These are phyloP conservation scores for Kwoniella shivajii DNA, from an alignment of 1,284 basidiomycete species.

Conservation along the genomic window DNA sequence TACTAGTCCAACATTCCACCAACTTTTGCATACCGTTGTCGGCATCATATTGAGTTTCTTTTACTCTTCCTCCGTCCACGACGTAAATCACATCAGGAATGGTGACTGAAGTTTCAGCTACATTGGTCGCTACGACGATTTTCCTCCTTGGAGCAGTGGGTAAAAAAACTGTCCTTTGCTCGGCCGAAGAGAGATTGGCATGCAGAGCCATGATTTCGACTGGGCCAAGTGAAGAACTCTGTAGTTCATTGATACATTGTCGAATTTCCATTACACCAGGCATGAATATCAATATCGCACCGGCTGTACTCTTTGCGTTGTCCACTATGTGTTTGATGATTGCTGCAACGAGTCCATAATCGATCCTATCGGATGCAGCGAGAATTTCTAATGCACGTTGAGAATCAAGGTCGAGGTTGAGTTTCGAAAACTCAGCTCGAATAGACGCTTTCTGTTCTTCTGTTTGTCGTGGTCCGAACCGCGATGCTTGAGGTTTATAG, in stretches of 20 bases:
- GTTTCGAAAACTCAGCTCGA: slow-evolving; percentile 59
- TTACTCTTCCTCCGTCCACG: slow-evolving; percentile 83
- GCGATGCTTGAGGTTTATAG: slow-evolving; percentile 51
- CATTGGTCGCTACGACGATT: slow-evolving; percentile 86
- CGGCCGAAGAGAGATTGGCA: slow-evolving; percentile 81
- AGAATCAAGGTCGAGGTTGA: slow-evolving; percentile 62
- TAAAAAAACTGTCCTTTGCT: slow-evolving; percentile 85
- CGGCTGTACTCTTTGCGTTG: slow-evolving; percentile 56
- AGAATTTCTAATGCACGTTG: slow-evolving; percentile 66
- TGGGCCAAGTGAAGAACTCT: slow-evolving; percentile 52
- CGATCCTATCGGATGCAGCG: slow-evolving; percentile 66
- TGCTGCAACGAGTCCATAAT: slow-evolving; percentile 74
- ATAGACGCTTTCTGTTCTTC: slow-evolving; percentile 60
- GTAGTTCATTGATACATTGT: slow-evolving; percentile 73
- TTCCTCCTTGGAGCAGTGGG: slow-evolving; percentile 70
- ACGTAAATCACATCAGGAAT: slow-evolving; percentile 89
- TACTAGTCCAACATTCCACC: slow-evolving; percentile 68
- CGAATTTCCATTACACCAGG: slow-evolving; percentile 86
- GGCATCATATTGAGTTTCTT: slow-evolving; percentile 82
- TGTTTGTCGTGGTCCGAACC: slow-evolving; percentile 56
- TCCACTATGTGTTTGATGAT: slow-evolving; percentile 69
- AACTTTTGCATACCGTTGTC: slow-evolving; percentile 74
- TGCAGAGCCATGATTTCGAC: slow-evolving; percentile 80
- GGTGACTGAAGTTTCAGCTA: slow-evolving; percentile 85
- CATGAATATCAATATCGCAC: slow-evolving; percentile 82